Conservation (phyloP, 352 stramenopile species). For the Phytopythium helicoides region DNA sequence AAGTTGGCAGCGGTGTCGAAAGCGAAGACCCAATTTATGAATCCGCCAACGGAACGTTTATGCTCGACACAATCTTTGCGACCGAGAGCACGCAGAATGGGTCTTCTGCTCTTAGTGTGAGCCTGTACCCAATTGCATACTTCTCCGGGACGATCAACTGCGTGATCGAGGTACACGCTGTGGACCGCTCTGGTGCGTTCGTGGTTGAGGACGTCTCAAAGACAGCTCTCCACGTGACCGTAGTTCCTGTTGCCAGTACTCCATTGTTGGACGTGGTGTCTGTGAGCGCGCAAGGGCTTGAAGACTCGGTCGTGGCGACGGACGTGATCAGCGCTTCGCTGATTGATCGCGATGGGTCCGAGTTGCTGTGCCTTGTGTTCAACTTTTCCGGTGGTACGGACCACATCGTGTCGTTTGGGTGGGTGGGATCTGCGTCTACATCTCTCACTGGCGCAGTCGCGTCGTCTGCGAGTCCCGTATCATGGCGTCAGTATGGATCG, state of each 20-base stretch:
- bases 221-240: conserved; percentile 8
- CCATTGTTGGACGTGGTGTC: conserved; percentile 12
- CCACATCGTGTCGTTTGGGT: neutral
- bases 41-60: no score
- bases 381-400: conserved; percentile 9
- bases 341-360: conserved; percentile 35
- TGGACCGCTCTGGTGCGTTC: no score
- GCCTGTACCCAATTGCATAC: conserved; percentile 10
- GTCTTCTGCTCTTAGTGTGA: conserved; percentile 1
- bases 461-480: no score
- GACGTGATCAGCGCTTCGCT: conserved; percentile 21
- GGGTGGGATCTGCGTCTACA: neutral
- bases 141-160: no score
- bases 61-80: no score
- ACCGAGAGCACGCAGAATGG: no score
- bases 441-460: no score
- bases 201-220: conserved; percentile 3
- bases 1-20: no score
- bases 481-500: no score
- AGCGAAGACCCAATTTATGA: no score
- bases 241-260: conserved; percentile 21
- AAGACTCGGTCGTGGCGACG: conserved; percentile 24
- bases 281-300: conserved; percentile 11
- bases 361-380: conserved; percentile 27
- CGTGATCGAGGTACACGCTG: no score